Conservation (phyloP, 768 basidiomycete species). For the Rhodosporidiobolus sp. region DNA sequence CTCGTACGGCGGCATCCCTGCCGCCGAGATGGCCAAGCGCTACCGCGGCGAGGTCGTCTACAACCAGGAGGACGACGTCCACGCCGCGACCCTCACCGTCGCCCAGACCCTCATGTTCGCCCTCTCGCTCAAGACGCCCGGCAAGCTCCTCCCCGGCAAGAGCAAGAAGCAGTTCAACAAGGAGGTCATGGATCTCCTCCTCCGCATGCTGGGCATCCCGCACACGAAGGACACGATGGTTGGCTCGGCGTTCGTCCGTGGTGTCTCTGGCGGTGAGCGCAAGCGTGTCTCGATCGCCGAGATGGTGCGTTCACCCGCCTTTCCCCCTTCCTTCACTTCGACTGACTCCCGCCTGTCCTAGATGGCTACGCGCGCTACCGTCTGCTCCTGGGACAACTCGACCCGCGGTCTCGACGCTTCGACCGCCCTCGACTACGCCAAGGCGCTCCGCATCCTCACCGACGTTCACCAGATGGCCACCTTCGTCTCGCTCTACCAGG, state of each 20-base stretch:
- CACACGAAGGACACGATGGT: conserved; percentile 53
- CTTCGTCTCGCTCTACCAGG: conserved; percentile 83
- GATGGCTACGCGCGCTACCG: conserved; percentile 49
- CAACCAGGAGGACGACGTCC: conserved; percentile 70
- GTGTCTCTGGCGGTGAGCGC: conserved; percentile 54
- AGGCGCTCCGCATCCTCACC: conserved; percentile 73
- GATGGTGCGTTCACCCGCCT: conserved; percentile 9
- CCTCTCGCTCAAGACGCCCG: conserved; percentile 54
- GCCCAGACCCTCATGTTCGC: conserved; percentile 67
- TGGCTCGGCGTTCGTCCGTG: conserved; percentile 52
- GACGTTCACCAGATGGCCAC: conserved; percentile 70
- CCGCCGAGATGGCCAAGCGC: conserved; percentile 57
- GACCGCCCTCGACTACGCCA: conserved; percentile 81
- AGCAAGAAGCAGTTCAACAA: conserved; percentile 47
- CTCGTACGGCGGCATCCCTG: conserved; percentile 69
- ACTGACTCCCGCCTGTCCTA: conserved; percentile 16
- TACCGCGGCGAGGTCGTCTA: conserved; percentile 47
- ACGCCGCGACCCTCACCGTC: conserved; percentile 80
- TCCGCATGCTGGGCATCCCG: conserved; percentile 58
- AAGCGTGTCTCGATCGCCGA: conserved; percentile 55
- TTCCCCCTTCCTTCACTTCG: neutral
- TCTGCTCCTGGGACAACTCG: conserved; percentile 54
- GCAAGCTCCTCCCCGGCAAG: conserved; percentile 41
- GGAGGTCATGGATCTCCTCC: conserved; percentile 52
- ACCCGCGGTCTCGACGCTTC: conserved; percentile 72